These are phyloP conservation scores for Massariosphaeria phaeospora DNA, from an alignment of 495 filamentous ascomycete genomes.

Conservation along the genomic window DNA sequence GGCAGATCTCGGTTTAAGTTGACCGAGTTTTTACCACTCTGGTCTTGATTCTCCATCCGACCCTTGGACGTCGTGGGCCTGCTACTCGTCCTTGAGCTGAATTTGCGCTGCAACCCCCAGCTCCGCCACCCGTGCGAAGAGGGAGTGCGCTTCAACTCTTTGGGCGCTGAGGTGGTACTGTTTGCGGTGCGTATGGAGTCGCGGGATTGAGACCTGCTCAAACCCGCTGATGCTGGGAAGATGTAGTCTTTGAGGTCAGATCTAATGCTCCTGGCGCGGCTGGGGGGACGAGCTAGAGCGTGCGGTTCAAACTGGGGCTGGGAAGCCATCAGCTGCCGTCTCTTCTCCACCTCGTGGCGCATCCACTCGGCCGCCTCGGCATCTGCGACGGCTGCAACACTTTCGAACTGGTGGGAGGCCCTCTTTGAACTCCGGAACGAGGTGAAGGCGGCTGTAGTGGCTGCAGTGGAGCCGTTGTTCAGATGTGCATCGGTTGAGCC, in stretches of 20 bases:
- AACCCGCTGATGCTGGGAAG: constrained; percentile 23
- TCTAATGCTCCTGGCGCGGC: constrained; percentile 33
- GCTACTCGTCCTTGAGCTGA: constrained; percentile 27
- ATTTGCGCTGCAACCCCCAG: constrained; percentile 33
- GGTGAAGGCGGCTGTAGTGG: constrained; percentile 38
- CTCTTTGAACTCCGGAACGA: constrained; percentile 39
- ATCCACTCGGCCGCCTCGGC: constrained; percentile 37
- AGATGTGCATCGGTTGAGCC: constrained; percentile 32
- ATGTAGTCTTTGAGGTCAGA: constrained; percentile 36
- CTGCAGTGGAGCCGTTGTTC: constrained; percentile 36
- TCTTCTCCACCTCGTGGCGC: constrained; percentile 35
- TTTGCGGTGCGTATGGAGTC: constrained; percentile 2
- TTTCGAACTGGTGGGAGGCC: constrained; percentile 30
- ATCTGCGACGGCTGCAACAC: constrained; percentile 28
- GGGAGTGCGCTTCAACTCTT: constrained; percentile 9
- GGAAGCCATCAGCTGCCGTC: constrained; percentile 22
- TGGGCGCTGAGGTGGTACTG: background rate
- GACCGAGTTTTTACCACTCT: constrained; percentile 27
- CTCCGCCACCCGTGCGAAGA: constrained; percentile 35
- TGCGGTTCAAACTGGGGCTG: constrained; percentile 14
- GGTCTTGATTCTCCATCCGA: constrained; percentile 21
- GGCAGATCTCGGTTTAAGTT: constrained; percentile 44
- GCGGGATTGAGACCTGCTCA: constrained; percentile 27
- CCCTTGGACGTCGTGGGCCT: constrained; percentile 26
- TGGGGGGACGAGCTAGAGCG: constrained; percentile 16